Base-by-base conservation (phyloP, 805 yeast species). In the Ogataea glucozyma region DNA sequence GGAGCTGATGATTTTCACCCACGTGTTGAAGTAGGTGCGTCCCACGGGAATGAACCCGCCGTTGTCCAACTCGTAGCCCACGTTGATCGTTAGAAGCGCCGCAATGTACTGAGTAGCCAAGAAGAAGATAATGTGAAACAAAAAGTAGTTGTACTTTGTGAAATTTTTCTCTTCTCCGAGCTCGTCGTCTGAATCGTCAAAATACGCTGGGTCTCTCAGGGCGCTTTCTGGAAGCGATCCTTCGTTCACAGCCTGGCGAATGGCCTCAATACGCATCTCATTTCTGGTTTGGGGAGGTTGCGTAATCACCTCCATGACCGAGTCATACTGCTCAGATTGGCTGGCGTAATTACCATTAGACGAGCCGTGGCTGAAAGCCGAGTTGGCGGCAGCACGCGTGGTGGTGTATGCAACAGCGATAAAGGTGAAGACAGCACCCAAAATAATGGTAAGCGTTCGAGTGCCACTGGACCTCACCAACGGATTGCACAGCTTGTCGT, bases 41-140 rank as follows among this genome's bases (percentile, higher is more conserved):
- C 99, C 99, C 7, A 93, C 98, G 0, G 99, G 99, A 9, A 88
- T 82, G 57, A 93, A 93, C 47, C 88, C 93, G 3, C 96, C 96
- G 40, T 79, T 76, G 56, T 85, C 93, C 46, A 79, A 82, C 54
- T 87, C 93, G 52, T 82, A 82, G 38, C 86, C 81, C 24, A 93
- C 97, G 58, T 90, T 91, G 66, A 91, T 86, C 0, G 99, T 93
- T 43, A 93, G 72, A 46, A 93, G 71, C 0, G 97, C 88, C 1
- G 98, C 97, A 31, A 90, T 89, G 78, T 95, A 95, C 64, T 91
- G 98, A 1, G 99, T 91, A 0, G 99, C 99, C 48, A 93, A 71
- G 62, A 93, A 82, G 72, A 93, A 93, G 21, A 93, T 87, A 23
- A 91, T 61, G 63, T 93, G 99, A 73, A 93, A 93, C 35, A 91